Conservation (phyloP, 768 basidiomycete species). For the Cantharellus anzutake region DNA sequence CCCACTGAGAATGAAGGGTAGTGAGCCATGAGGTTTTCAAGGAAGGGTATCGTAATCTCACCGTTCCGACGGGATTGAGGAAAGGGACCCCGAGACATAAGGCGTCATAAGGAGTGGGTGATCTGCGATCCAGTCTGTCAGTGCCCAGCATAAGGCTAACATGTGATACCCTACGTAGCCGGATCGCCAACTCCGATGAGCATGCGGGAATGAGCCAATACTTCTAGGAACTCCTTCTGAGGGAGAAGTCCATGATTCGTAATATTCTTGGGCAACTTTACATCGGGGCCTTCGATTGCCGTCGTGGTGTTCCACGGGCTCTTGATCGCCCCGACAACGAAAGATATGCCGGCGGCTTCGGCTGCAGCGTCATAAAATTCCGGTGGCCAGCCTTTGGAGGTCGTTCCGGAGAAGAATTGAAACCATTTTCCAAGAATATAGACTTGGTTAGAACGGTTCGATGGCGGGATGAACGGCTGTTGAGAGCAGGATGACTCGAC, state of each 20-base stretch:
- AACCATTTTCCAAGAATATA: slow-evolving; percentile 4
- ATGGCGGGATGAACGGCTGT: background rate
- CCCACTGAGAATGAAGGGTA: slow-evolving; percentile 7
- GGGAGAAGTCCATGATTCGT: background rate
- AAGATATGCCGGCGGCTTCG: background rate
- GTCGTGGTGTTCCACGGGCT: background rate
- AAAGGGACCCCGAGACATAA: slow-evolving; percentile 14
- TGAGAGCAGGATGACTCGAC: slow-evolving; percentile 1
- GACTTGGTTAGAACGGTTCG: background rate
- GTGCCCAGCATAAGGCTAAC: background rate
- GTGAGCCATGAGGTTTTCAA: background rate
- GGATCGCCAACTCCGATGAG: slow-evolving; percentile 8
- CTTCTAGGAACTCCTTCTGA: background rate
- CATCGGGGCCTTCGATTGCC: background rate
- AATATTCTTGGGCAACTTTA: background rate
- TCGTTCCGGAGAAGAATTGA: background rate
- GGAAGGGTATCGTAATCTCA: background rate
- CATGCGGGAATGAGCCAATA: slow-evolving; percentile 1
- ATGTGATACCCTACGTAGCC: background rate
- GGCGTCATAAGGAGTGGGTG: slow-evolving; percentile 9
- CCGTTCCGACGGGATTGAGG: slow-evolving; percentile 13
- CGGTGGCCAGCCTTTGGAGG: background rate
- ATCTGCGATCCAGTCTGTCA: background rate
- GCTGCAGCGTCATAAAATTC: background rate
- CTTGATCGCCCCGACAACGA: background rate